Conservation (phyloP, 2,329 filamentous ascomycete species). For the Diaporthe longicolla region DNA sequence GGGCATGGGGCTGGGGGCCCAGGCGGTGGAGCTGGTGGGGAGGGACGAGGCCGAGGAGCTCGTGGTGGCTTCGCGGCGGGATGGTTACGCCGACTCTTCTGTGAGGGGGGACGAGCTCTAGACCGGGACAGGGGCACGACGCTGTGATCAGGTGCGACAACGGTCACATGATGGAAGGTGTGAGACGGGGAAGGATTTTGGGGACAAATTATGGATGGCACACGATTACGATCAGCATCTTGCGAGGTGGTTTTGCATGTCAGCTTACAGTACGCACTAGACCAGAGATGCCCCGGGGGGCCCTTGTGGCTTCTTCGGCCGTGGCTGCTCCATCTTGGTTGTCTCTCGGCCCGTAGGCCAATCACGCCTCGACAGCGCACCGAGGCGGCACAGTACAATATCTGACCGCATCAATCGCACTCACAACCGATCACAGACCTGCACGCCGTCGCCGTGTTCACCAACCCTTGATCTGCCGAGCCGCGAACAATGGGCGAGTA, state of each 20-base stretch:
- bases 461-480: conserved; percentile 27
- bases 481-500: conserved; percentile 6
- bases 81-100: conserved; percentile 30
- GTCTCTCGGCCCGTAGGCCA: conserved; percentile 1
- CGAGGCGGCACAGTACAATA: conserved; percentile 7
- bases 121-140: not conserved
- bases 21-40: conserved; percentile 28
- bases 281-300: conserved; percentile 11
- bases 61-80: conserved; percentile 15
- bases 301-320: not conserved
- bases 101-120: conserved; percentile 36
- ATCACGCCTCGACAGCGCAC: conserved; percentile 28
- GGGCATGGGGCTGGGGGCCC: conserved; percentile 34
- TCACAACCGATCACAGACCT: conserved; percentile 1
- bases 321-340: not conserved
- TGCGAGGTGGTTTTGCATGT: conserved; percentile 23
- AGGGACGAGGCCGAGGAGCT: conserved; percentile 36
- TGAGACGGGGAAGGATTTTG: conserved; percentile 32
- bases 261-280: conserved; percentile 19
- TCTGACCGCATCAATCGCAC: conserved; percentile 9
- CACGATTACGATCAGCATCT: conserved; percentile 26
- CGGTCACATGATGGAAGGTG: conserved; percentile 25
- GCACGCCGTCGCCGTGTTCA: conserved; percentile 1
- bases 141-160: not conserved
- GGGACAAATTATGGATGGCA: conserved; percentile 17